Conservation (phyloP, 768 basidiomycete species). For the Podaxis carcinomalis region DNA sequence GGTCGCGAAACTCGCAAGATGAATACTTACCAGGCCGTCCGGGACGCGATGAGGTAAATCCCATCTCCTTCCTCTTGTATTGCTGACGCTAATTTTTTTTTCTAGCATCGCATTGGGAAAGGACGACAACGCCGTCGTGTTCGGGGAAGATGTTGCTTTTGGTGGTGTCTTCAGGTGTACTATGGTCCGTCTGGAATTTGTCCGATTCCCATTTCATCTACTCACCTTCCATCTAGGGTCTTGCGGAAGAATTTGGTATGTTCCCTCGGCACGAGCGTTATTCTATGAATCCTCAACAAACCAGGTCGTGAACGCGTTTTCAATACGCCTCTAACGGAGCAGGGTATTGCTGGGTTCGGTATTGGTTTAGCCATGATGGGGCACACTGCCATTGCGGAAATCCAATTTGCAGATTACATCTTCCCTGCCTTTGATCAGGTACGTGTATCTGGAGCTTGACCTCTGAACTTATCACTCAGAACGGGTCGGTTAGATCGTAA, state of each 20-base stretch:
- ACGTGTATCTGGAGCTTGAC: slow-evolving; percentile 1
- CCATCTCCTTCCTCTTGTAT: background rate
- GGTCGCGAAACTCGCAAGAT: slow-evolving; percentile 90
- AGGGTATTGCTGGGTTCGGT: slow-evolving; percentile 93
- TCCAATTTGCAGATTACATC: slow-evolving; percentile 89
- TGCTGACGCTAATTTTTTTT: background rate
- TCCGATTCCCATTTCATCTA: background rate
- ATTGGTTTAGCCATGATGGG: slow-evolving; percentile 92
- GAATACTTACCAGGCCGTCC: slow-evolving; percentile 91
- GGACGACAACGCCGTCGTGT: slow-evolving; percentile 85
- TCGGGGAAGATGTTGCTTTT: slow-evolving; percentile 90
- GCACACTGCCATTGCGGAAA: slow-evolving; percentile 91
- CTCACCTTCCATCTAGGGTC: slow-evolving; percentile 48
- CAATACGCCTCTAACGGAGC: slow-evolving; percentile 90
- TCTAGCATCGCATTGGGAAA: slow-evolving; percentile 70
- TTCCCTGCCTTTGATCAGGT: slow-evolving; percentile 95
- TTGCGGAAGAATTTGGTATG: slow-evolving; percentile 90
- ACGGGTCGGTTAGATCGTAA: slow-evolving; percentile 64
- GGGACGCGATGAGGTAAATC: slow-evolving; percentile 67
- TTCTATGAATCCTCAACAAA: slow-evolving; percentile 5
- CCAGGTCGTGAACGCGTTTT: slow-evolving; percentile 88
- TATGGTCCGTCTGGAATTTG: slow-evolving; percentile 49
- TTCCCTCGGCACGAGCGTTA: slow-evolving; percentile 2
- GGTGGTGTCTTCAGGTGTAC: slow-evolving; percentile 95
- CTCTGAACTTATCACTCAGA: background rate